A percentile compares a stretch with the other conserved stretches of the same genome.
Conservation (phyloP, 106 monocot species). For the Posidonia australis region DNA sequence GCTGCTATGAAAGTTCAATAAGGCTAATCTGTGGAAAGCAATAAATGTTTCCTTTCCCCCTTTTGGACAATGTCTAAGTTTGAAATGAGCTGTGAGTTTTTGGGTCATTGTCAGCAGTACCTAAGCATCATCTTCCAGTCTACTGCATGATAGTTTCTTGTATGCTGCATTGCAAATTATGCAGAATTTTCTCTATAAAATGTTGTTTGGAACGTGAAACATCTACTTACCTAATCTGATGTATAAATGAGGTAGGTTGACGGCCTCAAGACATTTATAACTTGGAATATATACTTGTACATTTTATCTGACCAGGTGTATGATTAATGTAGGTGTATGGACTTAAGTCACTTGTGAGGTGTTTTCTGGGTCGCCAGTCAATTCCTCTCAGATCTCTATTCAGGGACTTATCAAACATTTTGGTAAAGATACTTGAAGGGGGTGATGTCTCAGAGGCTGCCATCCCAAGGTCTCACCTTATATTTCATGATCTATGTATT, state of each 20-base stretch:
- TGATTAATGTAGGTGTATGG: conserved; percentile 52
- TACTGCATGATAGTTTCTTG: too few relatives aligned
- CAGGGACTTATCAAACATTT: conserved; percentile 26
- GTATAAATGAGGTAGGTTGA: too few relatives aligned
- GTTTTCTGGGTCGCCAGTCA: conserved; percentile 37
- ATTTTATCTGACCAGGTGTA: neutral
- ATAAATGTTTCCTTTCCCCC: neutral
- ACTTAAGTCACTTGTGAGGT: conserved; percentile 60
- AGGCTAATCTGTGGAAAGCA: neutral
- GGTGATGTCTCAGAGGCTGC: conserved; percentile 17
- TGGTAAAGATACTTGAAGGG: conserved; percentile 42
- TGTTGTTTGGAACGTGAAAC: too few relatives aligned
- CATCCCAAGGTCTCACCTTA: conserved; percentile 23
- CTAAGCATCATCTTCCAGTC: too few relatives aligned
- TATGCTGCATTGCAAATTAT: too few relatives aligned
- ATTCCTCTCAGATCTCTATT: conserved; percentile 17
- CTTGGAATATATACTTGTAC: neutral
- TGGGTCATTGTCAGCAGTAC: too few relatives aligned
- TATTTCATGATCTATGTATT: neutral
- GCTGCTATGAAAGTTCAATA: neutral
- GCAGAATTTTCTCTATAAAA: too few relatives aligned
- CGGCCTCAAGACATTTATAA: neutral
- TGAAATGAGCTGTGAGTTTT: too few relatives aligned
- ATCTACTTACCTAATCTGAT: too few relatives aligned
- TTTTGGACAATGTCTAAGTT: too few relatives aligned